A percentile compares a stretch with the other conserved stretches of the same genome.
These are phyloP conservation scores for Pyrus betulifolia DNA, from an alignment of 306 rosid genomes.

Conservation along the genomic window DNA sequence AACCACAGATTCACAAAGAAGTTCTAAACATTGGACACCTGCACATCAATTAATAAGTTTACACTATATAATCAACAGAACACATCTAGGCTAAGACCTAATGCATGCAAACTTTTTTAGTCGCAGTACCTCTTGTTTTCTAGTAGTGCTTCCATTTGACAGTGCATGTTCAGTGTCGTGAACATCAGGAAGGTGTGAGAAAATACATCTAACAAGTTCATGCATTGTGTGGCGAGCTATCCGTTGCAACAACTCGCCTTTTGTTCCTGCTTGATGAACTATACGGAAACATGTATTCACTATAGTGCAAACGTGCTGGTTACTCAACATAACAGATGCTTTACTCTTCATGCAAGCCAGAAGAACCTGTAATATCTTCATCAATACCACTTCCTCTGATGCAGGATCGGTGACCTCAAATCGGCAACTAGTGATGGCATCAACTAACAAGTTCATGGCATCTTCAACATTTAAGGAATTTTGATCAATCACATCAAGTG, in stretches of 20 bases:
- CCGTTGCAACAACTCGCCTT: slow-evolving; percentile 89
- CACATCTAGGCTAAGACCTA: not conserved
- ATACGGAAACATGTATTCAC: slow-evolving; percentile 94
- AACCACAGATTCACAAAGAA: slow-evolving; percentile 6
- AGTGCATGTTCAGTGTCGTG: slow-evolving; percentile 54
- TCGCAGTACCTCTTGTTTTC: slow-evolving; percentile 51
- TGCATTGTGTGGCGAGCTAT: slow-evolving; percentile 89
- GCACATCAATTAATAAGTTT: not conserved
- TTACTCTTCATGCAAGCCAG: slow-evolving; percentile 94
- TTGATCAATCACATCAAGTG: slow-evolving; percentile 84
- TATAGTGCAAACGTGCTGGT: slow-evolving; percentile 94
- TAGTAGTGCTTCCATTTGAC: slow-evolving; percentile 50
- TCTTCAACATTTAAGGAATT: slow-evolving; percentile 76
- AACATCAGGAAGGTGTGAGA: slow-evolving; percentile 91
- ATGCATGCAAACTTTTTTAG: not conserved
- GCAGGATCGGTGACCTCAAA: slow-evolving; percentile 94
- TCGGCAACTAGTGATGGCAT: slow-evolving; percentile 94
- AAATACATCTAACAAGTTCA: slow-evolving; percentile 84
- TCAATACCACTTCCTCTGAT: slow-evolving; percentile 86
- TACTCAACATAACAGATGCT: slow-evolving; percentile 85
- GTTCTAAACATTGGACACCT: not conserved
- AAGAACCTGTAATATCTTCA: slow-evolving; percentile 95
- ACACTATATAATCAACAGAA: not conserved
- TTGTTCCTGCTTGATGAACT: slow-evolving; percentile 91
- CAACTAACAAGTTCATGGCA: slow-evolving; percentile 92